Evolutionary conservation across 805 yeast genomes (phyloP).

Genomic region (Maudiozyma serrabonitensis): DNA sequence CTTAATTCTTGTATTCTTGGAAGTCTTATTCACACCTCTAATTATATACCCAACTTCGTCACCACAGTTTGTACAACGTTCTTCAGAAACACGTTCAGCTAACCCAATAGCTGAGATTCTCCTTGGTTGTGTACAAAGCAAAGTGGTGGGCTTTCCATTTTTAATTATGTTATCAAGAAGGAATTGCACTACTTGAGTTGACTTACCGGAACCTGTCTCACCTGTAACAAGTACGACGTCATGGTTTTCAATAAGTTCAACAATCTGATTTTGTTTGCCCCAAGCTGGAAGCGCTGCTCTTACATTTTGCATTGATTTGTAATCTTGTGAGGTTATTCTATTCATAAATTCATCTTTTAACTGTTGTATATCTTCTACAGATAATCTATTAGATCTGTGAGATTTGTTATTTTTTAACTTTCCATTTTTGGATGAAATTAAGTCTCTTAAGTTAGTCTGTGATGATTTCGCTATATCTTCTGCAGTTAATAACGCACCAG

Average conservation of each 20-base stretch:
- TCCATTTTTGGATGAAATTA: not conserved
- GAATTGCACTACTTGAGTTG: conserved; percentile 90
- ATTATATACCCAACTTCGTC: conserved; percentile 81
- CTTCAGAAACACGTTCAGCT: conserved; percentile 86
- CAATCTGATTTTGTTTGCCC: conserved; percentile 49
- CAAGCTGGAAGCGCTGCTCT: conserved; percentile 77
- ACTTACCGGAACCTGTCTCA: conserved; percentile 96
- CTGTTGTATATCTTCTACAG: conserved; percentile 25
- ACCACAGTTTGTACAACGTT: conserved; percentile 41
- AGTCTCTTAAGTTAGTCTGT: not conserved
- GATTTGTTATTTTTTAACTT: not conserved
- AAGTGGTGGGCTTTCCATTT: conserved; percentile 38
- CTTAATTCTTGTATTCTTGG: conserved; percentile 53
- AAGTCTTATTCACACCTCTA: conserved; percentile 76
- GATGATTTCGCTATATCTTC: conserved; percentile 1
- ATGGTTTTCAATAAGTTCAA: conserved; percentile 45
- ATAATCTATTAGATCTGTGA: conserved; percentile 9
- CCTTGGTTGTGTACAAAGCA: conserved; percentile 90
- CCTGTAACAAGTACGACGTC: conserved; percentile 78
- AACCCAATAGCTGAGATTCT: conserved; percentile 91
- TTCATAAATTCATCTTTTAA: conserved; percentile 30
- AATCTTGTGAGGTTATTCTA: conserved; percentile 28
- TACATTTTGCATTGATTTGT: conserved; percentile 33
- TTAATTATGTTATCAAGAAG: conserved; percentile 56
- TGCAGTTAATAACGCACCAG: conserved; percentile 50